Evolutionary conservation across 2,329 filamentous ascomycete species (phyloP).

Genomic region (Stagonosporopsis cucurbitacearum): DNA sequence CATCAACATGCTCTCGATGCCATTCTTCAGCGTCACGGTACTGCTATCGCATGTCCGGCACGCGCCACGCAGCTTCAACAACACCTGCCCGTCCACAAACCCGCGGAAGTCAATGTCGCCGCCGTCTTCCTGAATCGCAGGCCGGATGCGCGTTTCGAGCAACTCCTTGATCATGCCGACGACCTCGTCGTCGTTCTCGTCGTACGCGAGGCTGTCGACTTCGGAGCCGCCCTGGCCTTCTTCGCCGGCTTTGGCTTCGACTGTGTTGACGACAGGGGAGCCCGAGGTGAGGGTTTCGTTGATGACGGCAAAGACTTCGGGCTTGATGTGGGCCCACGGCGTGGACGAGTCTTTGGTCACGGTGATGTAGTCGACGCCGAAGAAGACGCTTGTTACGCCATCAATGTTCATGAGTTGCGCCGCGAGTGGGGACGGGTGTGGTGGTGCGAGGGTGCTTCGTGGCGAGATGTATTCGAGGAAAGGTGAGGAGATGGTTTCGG

Average conservation of each 20-base stretch:
- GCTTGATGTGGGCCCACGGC: slow-evolving; percentile 93
- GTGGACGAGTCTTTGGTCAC: slow-evolving; percentile 88
- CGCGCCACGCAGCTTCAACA: slow-evolving; percentile 86
- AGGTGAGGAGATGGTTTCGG: slow-evolving; percentile 71
- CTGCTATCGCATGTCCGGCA: slow-evolving; percentile 97
- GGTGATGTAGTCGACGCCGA: slow-evolving; percentile 94
- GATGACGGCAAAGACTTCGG: slow-evolving; percentile 93
- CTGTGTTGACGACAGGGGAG: slow-evolving; percentile 76
- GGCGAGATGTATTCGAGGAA: slow-evolving; percentile 94
- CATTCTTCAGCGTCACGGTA: slow-evolving; percentile 95
- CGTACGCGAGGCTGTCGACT: slow-evolving; percentile 78
- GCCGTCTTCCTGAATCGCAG: slow-evolving; percentile 95
- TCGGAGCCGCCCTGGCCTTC: slow-evolving; percentile 58
- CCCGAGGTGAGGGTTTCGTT: slow-evolving; percentile 89
- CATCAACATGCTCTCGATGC: slow-evolving; percentile 98
- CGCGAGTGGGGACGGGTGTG: slow-evolving; percentile 88
- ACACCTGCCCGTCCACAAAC: slow-evolving; percentile 84
- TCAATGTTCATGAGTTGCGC: slow-evolving; percentile 91
- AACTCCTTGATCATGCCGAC: slow-evolving; percentile 99
- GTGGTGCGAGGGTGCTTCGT: slow-evolving; percentile 84
- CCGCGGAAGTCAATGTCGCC: slow-evolving; percentile 96
- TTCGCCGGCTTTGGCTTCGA: slow-evolving; percentile 63
- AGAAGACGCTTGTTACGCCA: slow-evolving; percentile 93
- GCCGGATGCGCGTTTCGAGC: slow-evolving; percentile 90
- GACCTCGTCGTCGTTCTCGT: slow-evolving; percentile 91